Evolutionary conservation across 352 stramenopile species (phyloP).

Genomic region (Salisapilia sapeloensis): DNA sequence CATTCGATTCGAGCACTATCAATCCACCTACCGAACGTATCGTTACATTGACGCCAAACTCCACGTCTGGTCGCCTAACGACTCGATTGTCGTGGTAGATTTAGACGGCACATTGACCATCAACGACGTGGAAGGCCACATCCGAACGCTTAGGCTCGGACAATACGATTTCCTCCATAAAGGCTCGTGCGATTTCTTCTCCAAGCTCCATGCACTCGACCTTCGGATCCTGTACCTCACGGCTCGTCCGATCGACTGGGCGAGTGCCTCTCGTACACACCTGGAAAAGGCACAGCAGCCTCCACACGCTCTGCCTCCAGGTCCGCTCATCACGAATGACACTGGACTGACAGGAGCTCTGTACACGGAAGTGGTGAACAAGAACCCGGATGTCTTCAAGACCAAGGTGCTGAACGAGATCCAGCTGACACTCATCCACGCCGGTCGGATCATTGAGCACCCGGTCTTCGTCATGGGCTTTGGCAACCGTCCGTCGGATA

Average conservation of each 20-base stretch:
- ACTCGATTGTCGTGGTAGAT: conserved; percentile 65
- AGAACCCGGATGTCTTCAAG: conserved; percentile 75
- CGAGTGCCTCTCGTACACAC: conserved; percentile 42
- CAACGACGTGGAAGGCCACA: conserved; percentile 74
- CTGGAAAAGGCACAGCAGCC: conserved; percentile 60
- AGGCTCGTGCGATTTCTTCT: conserved; percentile 66
- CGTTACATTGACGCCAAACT: conserved; percentile 60
- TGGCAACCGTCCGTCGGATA: conserved; percentile 67
- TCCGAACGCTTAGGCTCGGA: conserved; percentile 59
- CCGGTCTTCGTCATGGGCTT: conserved; percentile 77
- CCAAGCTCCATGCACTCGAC: conserved; percentile 50
- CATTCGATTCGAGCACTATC: conserved; percentile 66
- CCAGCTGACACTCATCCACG: conserved; percentile 64
- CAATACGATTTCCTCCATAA: conserved; percentile 75
- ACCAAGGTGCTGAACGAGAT: conserved; percentile 67
- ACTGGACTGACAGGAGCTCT: conserved; percentile 58
- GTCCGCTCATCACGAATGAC: conserved; percentile 68
- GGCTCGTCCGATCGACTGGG: conserved; percentile 64
- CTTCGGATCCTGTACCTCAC: conserved; percentile 73
- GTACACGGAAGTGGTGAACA: conserved; percentile 75
- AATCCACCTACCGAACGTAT: conserved; percentile 43
- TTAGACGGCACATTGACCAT: conserved; percentile 74
- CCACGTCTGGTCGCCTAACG: conserved; percentile 61
- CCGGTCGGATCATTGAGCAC: conserved; percentile 43
- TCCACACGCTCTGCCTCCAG: conserved; percentile 28